These are phyloP conservation scores for Pseudohalonectria lignicola DNA, from an alignment of 2,329 filamentous ascomycete species.

Conservation along the genomic window DNA sequence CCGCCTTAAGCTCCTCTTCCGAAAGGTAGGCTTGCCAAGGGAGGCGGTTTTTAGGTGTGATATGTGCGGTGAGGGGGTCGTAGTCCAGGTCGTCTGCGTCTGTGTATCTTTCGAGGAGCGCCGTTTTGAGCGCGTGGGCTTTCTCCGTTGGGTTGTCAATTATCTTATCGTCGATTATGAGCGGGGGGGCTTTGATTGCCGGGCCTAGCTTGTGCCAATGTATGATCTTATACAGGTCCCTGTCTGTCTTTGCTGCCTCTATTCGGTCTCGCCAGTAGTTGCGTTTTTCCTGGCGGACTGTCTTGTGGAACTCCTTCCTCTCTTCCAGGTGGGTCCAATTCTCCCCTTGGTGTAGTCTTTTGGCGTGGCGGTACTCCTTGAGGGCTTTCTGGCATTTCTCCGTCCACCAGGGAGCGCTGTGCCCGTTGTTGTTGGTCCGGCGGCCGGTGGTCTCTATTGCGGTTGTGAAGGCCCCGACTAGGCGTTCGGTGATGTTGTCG, in stretches of 20 bases:
- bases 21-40: not conserved
- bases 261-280: not conserved
- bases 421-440: not conserved
- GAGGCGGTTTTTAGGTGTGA: not conserved
- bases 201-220: not conserved
- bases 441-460: too few relatives aligned
- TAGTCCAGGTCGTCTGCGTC: not conserved
- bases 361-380: not conserved
- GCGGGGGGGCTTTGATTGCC: not conserved
- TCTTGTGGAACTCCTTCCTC: not conserved
- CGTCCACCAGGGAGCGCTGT: not conserved
- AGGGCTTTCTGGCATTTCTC: not conserved
- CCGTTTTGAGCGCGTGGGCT: not conserved
- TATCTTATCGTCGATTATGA: not conserved
- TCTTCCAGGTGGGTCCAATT: too few relatives aligned
- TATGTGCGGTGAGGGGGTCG: not conserved
- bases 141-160: not conserved
- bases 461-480: not conserved
- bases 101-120: constrained; percentile 1
- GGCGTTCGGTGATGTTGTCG: not conserved
- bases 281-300: not conserved
- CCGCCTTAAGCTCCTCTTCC: not conserved
- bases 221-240: not conserved
- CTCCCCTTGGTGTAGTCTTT: not conserved
- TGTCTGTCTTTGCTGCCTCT: not conserved